phyloP scores from a whole-genome alignment of 345 rosid genomes.

The Carallia brachiata region DNA sequence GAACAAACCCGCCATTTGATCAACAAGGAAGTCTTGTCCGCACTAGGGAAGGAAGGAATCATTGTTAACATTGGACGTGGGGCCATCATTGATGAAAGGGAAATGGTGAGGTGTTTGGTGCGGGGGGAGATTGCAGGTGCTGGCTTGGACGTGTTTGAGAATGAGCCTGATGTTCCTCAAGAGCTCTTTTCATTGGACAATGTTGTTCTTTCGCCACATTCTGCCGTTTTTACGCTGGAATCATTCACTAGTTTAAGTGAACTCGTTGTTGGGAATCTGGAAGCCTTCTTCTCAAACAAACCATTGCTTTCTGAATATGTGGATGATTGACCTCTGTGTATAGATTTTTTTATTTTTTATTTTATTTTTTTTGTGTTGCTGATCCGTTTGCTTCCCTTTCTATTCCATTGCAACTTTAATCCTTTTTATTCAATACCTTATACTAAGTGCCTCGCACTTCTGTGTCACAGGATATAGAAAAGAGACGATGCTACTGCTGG shows the following conservation, averaged over 20 bases:
- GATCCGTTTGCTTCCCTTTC: too few relatives aligned
- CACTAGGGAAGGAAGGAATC: conserved; percentile 24
- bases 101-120: conserved; percentile 21
- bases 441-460: too few relatives aligned
- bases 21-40: conserved; percentile 16
- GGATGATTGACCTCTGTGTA: background rate
- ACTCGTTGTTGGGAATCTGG: conserved; percentile 19
- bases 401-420: too few relatives aligned
- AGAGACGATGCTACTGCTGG: too few relatives aligned
- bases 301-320: conserved; percentile 14
- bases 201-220: conserved; percentile 18
- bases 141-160: conserved; percentile 30
- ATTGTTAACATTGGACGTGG: conserved; percentile 23
- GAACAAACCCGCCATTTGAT: conserved; percentile 22
- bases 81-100: conserved; percentile 21
- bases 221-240: conserved; percentile 13
- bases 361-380: too few relatives aligned
- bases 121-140: conserved; percentile 29
- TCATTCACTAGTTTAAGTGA: background rate
- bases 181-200: conserved; percentile 16
- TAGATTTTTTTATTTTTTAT: too few relatives aligned
- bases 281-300: conserved; percentile 16
- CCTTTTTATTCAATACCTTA: too few relatives aligned
- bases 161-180: conserved; percentile 20
- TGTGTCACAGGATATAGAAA: too few relatives aligned